phyloP scores from a whole-genome alignment of 1,284 basidiomycete species.

The Entoloma clypeatum region DNA sequence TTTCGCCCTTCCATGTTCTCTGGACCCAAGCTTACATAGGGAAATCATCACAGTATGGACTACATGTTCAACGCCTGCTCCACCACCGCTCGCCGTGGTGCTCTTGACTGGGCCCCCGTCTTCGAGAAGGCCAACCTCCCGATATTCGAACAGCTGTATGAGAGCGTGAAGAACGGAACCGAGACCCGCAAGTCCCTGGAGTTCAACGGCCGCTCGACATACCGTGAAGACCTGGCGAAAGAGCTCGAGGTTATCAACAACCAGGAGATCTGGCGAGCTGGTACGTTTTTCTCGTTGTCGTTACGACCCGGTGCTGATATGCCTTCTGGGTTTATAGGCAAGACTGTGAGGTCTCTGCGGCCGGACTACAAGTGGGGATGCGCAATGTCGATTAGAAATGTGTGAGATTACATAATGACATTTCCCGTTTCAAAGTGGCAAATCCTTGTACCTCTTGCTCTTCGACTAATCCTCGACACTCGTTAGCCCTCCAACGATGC shows the following conservation, averaged over 20 bases:
- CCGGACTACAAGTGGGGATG: conserved; percentile 80
- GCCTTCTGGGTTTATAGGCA: conserved; percentile 40
- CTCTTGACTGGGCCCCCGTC: conserved; percentile 98
- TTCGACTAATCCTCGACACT: no score
- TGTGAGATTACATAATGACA: background rate
- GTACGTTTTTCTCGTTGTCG: conserved; percentile 27
- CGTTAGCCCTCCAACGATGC: no score
- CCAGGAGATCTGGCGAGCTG: conserved; percentile 98
- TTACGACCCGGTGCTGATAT: background rate
- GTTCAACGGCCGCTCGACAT: conserved; percentile 91
- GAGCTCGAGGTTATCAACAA: conserved; percentile 95
- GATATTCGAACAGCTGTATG: conserved; percentile 93
- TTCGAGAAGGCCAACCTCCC: conserved; percentile 94
- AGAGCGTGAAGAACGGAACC: conserved; percentile 90
- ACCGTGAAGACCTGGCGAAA: conserved; percentile 91
- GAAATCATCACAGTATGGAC: conserved; percentile 98
- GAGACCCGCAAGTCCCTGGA: conserved; percentile 97
- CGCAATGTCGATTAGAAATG: background rate
- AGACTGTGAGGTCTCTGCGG: conserved; percentile 72
- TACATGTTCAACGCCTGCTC: conserved; percentile 99
- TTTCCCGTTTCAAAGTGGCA: background rate
- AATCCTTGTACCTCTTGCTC: no score
- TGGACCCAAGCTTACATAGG: conserved; percentile 10
- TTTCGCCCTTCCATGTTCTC: conserved; percentile 1
- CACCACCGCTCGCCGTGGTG: conserved; percentile 97